Conservation (phyloP, 306 rosid species). For the Ammopiptanthus mongolicus region DNA sequence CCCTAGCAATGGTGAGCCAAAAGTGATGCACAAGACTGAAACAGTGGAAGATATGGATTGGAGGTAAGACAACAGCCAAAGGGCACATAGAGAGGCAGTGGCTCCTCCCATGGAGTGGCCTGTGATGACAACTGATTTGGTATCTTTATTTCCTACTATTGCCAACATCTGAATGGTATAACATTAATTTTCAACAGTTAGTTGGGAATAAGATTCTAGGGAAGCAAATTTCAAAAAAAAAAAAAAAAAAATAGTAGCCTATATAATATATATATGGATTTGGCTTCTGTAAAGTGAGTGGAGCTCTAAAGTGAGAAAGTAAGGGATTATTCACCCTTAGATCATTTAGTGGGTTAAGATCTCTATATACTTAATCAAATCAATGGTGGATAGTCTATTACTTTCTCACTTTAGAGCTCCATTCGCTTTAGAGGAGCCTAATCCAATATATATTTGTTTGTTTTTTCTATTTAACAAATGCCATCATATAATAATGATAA, state of each 20-base stretch:
- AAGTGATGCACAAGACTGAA: constrained; percentile 64
- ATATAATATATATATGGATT: no score
- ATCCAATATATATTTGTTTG: no score
- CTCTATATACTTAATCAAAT: no score
- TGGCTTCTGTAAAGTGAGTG: no score
- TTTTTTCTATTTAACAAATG: constrained; percentile 8
- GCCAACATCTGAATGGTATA: constrained; percentile 42
- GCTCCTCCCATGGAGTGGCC: constrained; percentile 94
- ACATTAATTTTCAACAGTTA: constrained; percentile 13
- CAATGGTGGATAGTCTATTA: no score
- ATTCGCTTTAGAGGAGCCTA: no score
- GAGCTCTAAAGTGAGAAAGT: no score
- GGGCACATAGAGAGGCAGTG: constrained; percentile 65
- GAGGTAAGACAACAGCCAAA: constrained; percentile 65
- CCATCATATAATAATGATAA: not conserved
- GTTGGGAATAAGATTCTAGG: not conserved
- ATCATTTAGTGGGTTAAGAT: no score
- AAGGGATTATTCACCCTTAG: no score
- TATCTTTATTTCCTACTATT: constrained; percentile 30
- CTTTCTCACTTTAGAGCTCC: no score
- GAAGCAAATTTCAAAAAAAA: not conserved
- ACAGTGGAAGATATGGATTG: constrained; percentile 32
- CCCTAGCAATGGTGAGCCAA: constrained; percentile 79
- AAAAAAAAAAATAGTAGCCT: not conserved
- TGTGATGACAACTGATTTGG: constrained; percentile 70